Evolutionary conservation across 768 basidiomycete species (phyloP).

Genomic region (Hydnomerulius pinastri): DNA sequence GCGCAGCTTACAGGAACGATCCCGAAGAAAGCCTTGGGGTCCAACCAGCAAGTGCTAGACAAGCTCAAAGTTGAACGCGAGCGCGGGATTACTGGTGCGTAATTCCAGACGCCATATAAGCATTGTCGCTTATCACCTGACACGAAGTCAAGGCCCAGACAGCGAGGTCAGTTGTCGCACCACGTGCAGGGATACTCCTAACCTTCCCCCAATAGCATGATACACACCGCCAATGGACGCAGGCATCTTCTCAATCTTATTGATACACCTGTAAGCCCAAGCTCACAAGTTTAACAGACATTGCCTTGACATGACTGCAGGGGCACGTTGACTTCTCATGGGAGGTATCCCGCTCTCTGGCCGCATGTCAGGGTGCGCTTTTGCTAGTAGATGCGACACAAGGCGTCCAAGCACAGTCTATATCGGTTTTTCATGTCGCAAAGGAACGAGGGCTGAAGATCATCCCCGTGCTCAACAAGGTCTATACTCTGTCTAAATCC

Average conservation of each 20-base stretch:
- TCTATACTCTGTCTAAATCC: conserved; percentile 23
- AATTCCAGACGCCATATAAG: neutral
- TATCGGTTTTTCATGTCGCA: conserved; percentile 92
- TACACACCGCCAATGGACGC: conserved; percentile 56
- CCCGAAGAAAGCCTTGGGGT: conserved; percentile 56
- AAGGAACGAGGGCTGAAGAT: conserved; percentile 77
- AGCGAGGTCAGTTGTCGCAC: conserved; percentile 57
- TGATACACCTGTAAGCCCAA: conserved; percentile 79
- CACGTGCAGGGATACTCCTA: neutral
- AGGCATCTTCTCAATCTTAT: conserved; percentile 88
- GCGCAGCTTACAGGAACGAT: conserved; percentile 87
- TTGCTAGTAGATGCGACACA: conserved; percentile 94
- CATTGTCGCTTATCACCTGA: conserved; percentile 2
- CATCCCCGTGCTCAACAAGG: conserved; percentile 94
- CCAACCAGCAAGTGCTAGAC: conserved; percentile 85
- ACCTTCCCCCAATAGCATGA: conserved; percentile 59
- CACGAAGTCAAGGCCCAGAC: conserved; percentile 90
- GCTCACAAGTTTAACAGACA: no score
- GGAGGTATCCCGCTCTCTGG: conserved; percentile 91
- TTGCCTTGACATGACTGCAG: conserved; percentile 34
- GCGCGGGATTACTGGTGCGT: conserved; percentile 88
- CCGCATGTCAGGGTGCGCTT: conserved; percentile 90
- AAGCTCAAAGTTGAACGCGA: conserved; percentile 97
- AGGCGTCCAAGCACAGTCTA: conserved; percentile 96
- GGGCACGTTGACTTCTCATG: conserved; percentile 99